Base-by-base conservation (phyloP, 305 asterid species). In the Solanum hybrid region DNA sequence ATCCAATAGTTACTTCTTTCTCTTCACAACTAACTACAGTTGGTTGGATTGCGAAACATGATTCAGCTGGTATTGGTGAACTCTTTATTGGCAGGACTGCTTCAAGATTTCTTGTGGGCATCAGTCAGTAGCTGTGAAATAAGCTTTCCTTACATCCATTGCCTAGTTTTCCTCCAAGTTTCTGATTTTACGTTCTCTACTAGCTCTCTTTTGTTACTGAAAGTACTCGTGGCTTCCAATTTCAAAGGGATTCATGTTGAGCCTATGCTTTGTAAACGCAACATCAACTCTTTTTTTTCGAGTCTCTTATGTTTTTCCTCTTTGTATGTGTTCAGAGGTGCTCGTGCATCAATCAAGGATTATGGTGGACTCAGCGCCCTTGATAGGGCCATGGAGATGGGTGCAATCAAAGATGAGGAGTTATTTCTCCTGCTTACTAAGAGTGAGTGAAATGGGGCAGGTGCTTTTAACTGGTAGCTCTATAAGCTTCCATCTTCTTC, bases 341-440 rank as follows among this genome's bases (percentile, higher is more conserved):
- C 99, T 56, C 93, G 95, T n/a, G 95, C 95, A 26, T 95, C 97
- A 31, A 90, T 96, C 87, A 95, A 91, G 92, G 99, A 97, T 91
- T 95, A 92, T 85, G 98, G 95, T 86, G 99, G 99, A 78, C 92
- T 94, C 81, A 93, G 92, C 82, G 91, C 97, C 71, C 91, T 97
- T 90, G 99, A 97, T 92, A 95, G 99, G 91, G 97, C 99, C 73
- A 96, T 97, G 99, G 99, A 96, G 91, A 94, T 94, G 96, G 99
- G 99, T 87, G 98, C 99, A 91, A 95, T 96, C 90, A 95, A 98
- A 79, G 99, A 97, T 89, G 99, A 96, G 88, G 94, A 93, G 94
- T 96, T 97, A 88, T 97, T 97, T 88, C 90, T 97, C 91, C 91
- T 97, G 95, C 98, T 97, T 42, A 86, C 98, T 6, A 97, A 93